Conservation (phyloP, 2,329 filamentous ascomycete species). For the Arthrobotrys pseudoclavata region DNA sequence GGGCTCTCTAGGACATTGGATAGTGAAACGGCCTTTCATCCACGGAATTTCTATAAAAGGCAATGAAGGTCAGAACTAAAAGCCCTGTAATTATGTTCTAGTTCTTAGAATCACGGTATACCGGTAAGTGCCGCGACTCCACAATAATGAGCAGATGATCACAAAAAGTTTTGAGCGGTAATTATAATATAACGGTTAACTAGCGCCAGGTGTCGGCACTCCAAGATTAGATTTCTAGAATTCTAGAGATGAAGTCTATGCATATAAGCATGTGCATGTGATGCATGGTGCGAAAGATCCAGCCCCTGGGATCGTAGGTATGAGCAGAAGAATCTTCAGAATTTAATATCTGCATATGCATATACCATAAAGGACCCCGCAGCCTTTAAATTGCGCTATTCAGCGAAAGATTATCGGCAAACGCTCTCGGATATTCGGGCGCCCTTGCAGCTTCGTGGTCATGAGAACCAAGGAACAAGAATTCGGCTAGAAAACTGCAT, state of each 20-base stretch:
- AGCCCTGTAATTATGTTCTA: not conserved
- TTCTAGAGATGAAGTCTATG: not conserved
- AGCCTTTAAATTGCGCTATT: not conserved
- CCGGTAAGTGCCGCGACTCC: not conserved
- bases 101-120: not conserved
- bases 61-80: not conserved
- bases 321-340: too few species aligned
- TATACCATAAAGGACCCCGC: not conserved
- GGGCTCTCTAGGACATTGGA: too few species aligned
- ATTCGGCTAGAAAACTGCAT: constrained; percentile 13
- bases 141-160: not conserved
- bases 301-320: too few species aligned
- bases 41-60: too few species aligned
- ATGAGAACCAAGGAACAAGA: constrained; percentile 41
- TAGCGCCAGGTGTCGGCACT: too few species aligned
- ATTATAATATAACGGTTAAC: not conserved
- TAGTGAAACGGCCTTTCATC: not conserved
- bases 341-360: not conserved
- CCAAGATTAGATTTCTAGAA: not conserved
- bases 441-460: constrained; percentile 35
- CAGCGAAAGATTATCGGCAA: not conserved
- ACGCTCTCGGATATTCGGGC: not conserved
- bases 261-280: not conserved
- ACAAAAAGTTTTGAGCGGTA: not conserved
- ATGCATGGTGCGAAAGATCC: not conserved